Evolutionary conservation across 2,329 filamentous ascomycete species (phyloP), one percentile per base, ranked within the genome.

Genomic region (Penicillium sp.): DNA sequence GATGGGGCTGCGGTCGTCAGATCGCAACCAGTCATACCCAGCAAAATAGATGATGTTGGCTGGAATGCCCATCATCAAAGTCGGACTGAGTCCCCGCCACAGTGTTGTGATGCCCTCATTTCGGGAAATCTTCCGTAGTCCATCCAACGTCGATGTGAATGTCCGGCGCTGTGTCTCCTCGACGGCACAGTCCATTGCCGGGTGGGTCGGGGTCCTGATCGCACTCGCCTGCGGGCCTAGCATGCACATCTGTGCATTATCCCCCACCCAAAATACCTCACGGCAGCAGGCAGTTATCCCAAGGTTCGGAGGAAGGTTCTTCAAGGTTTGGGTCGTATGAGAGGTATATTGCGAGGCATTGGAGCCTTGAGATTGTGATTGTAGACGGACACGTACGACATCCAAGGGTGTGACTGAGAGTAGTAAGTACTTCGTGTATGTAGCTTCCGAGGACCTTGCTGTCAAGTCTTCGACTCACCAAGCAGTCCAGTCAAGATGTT

Each of bases 1-100:
- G 47, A 97, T 78, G 0, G 89, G 90, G 53, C 87, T 94, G 28
- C 70, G 71, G 1, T 74, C 71, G 56, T 87, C 85, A 50, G 78
- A 86, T 23, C 93, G 83, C 43, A 98, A 65, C 85, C 89, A 96
- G 60, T 98, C 93, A 67, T 98, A 98, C 26, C 93, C 93, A 9
- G 93, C 94, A 59, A 97, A 96, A 69, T 98, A 98, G 51, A 98
- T 97, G 53, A 98, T 93, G 63, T 98, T 98, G 17, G 83, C 88
- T 0, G 93, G 93, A 4, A 98, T 79, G 0, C 89, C 83, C 93
- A 98, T 98, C 50, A 89, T 78, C 15, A 98, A 72, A 0, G 93
- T 98, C 0, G 93, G 91, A n/a, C 87, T 94, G 4, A 98, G 72
- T 0, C 93, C 93, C 46, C 93, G 80, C 91, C 93, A 98, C 23